A percentile compares a stretch with the other conserved stretches of the same genome.
Evolutionary conservation across 192 early-diverging fungal genomes (phyloP).

Genomic region (Coemansia asiatica): DNA sequence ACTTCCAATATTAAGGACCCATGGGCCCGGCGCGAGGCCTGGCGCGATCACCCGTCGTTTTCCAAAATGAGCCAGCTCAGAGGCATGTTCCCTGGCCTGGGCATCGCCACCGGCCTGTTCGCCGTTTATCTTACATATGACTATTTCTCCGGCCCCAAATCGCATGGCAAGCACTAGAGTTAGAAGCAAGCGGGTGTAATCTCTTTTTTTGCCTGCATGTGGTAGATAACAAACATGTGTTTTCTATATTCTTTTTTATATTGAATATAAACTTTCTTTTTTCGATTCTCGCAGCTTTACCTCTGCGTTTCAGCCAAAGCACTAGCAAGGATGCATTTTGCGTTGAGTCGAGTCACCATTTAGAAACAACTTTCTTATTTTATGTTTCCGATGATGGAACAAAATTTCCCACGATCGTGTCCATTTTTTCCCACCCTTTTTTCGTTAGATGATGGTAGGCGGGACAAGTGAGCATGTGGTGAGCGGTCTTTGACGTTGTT

Average conservation of each 20-base stretch:
- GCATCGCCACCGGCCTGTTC: slow-evolving; percentile 74
- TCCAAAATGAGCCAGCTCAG: slow-evolving; percentile 60
- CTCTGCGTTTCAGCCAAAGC: too few relatives aligned
- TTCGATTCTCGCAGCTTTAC: too few relatives aligned
- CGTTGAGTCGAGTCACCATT: not conserved
- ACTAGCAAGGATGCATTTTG: too few relatives aligned
- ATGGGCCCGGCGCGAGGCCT: slow-evolving; percentile 72
- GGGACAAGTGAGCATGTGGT: too few relatives aligned
- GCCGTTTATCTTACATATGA: slow-evolving; percentile 70
- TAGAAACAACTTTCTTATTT: not conserved
- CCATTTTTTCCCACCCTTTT: slow-evolving; percentile 12
- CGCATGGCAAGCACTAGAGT: slow-evolving; percentile 31
- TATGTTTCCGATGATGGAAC: not conserved
- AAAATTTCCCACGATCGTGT: slow-evolving; percentile 6
- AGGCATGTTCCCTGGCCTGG: slow-evolving; percentile 75
- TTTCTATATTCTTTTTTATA: not conserved
- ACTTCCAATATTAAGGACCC: slow-evolving; percentile 61
- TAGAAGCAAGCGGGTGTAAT: not conserved
- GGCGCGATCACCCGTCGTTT: slow-evolving; percentile 72
- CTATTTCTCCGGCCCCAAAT: slow-evolving; percentile 53
- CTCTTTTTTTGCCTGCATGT: too few relatives aligned
- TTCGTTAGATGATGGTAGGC: not conserved
- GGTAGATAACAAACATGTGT: too few relatives aligned
- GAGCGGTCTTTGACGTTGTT: not conserved
- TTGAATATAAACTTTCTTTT: too few relatives aligned